Conservation (phyloP, 345 rosid species). For the Anacardium occidentale region DNA sequence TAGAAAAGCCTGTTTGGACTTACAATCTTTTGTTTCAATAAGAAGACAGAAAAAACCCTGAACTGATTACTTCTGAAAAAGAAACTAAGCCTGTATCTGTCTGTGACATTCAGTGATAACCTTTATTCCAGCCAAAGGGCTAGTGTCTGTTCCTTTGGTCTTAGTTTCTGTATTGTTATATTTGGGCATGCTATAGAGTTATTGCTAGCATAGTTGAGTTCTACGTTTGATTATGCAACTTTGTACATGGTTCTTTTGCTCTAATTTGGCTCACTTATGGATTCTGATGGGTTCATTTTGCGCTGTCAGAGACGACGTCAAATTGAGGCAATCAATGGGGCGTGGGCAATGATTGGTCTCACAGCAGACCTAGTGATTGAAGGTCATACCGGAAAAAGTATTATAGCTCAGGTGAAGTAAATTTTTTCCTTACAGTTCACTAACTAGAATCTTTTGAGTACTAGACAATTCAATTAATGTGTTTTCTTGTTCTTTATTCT, state of each 20-base stretch:
- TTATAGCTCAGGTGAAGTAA: conserved; percentile 62
- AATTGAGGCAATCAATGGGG: conserved; percentile 91
- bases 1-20: too few relatives aligned
- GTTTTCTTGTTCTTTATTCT: background rate
- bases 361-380: conserved; percentile 72
- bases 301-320: conserved; percentile 54
- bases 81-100: background rate
- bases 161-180: background rate
- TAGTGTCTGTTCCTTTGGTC: background rate
- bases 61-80: background rate
- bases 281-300: background rate
- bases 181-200: background rate
- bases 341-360: conserved; percentile 95
- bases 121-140: background rate
- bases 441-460: background rate
- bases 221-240: background rate
- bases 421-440: background rate
- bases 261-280: background rate
- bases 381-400: conserved; percentile 73
- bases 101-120: background rate
- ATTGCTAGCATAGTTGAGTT: conserved; percentile 2
- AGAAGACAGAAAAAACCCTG: background rate
- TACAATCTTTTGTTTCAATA: too few relatives aligned
- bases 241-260: background rate
- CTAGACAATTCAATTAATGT: conserved; percentile 8